Evolutionary conservation across 768 basidiomycete species (phyloP).

Genomic region (Termitomyces sp.): DNA sequence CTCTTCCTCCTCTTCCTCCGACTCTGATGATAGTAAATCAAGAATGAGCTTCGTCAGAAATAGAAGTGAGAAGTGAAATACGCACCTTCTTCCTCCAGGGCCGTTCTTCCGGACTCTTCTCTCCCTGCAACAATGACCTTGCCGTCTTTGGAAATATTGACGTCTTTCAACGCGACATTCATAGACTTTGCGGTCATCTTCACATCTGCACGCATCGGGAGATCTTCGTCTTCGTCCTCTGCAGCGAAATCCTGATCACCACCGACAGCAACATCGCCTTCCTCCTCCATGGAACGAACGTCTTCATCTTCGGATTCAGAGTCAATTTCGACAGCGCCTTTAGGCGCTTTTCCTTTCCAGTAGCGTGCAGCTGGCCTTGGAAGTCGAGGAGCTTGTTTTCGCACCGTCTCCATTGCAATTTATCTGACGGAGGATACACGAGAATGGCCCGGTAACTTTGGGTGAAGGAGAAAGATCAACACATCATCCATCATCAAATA

Average conservation of each 20-base stretch:
- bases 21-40: constrained; percentile 9
- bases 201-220: constrained; percentile 32
- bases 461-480: constrained; percentile 8
- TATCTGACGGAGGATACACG: neutral
- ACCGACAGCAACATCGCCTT: constrained; percentile 58
- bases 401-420: constrained; percentile 27
- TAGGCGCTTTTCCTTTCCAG: constrained; percentile 88
- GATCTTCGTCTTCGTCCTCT: constrained; percentile 39
- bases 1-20: constrained; percentile 46
- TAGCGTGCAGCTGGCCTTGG: constrained; percentile 82
- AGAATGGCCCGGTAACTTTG: too few species aligned
- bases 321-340: constrained; percentile 54
- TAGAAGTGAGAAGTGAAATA: constrained; percentile 1
- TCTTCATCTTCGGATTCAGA: constrained; percentile 69
- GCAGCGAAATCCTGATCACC: constrained; percentile 52
- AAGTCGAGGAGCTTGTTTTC: constrained; percentile 74
- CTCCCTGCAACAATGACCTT: constrained; percentile 77
- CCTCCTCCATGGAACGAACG: constrained; percentile 35
- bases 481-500: constrained; percentile 8
- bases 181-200: constrained; percentile 47
- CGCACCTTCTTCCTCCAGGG: constrained; percentile 46
- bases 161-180: constrained; percentile 74
- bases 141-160: constrained; percentile 76
- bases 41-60: constrained; percentile 10
- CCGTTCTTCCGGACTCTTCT: constrained; percentile 76